Evolutionary conservation across 192 early-diverging fungal species (phyloP).

Genomic region (Backusella liffmaniae): DNA sequence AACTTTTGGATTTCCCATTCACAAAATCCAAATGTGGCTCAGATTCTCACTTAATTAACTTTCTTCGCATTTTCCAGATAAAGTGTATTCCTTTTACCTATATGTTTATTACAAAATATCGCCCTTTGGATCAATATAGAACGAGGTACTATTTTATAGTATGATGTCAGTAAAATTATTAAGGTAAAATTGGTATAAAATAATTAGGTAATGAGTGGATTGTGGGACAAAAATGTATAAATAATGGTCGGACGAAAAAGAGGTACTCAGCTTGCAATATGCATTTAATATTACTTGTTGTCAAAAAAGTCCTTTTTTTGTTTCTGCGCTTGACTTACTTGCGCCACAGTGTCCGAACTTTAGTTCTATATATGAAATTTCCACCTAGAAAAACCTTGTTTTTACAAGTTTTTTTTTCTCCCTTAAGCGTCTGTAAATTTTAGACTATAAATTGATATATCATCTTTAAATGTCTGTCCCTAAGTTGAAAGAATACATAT

Average conservation of each 20-base stretch:
- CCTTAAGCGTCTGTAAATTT: too few species aligned
- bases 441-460: too few species aligned
- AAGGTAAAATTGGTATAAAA: background rate
- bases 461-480: too few species aligned
- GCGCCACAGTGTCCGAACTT: background rate
- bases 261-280: background rate
- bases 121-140: background rate
- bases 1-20: background rate
- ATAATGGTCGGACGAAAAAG: background rate
- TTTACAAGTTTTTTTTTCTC: too few species aligned
- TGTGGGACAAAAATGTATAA: background rate
- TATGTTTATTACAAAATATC: background rate
- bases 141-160: background rate
- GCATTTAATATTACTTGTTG: background rate
- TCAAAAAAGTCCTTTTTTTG: background rate
- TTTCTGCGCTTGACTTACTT: background rate
- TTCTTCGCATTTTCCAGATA: background rate
- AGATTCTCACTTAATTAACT: background rate
- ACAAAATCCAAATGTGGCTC: background rate
- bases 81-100: background rate
- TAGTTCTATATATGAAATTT: too few species aligned
- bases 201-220: background rate
- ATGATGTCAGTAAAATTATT: background rate
- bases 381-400: too few species aligned
- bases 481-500: too few species aligned